phyloP scores from a whole-genome alignment of 176 grass and related monocot genomes.

The Calamus simplicifolius region DNA sequence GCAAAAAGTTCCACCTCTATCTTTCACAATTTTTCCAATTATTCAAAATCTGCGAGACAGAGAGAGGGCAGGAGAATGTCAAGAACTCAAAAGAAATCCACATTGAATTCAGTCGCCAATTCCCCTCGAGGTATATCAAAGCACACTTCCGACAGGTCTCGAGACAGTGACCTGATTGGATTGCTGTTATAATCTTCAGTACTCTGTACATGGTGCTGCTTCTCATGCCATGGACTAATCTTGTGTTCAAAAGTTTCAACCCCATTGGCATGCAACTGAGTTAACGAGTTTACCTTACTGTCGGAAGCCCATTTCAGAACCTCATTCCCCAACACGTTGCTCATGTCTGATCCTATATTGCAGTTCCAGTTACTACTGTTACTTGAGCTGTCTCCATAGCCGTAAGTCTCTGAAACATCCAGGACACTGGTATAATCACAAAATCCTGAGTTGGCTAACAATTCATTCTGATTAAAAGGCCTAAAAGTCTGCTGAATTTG shows the following conservation, averaged over 20 bases:
- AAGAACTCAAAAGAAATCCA: conserved; percentile 57
- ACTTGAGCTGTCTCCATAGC: conserved; percentile 70
- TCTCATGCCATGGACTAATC: conserved; percentile 42
- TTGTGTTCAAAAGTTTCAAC: conserved; percentile 48
- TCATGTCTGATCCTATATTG: conserved; percentile 30
- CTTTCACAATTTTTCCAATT: no score
- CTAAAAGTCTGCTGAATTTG: conserved; percentile 2
- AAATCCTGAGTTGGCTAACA: conserved; percentile 15
- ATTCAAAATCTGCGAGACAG: background rate
- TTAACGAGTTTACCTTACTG: conserved; percentile 36
- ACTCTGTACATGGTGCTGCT: conserved; percentile 29
- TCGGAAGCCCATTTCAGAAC: conserved; percentile 54
- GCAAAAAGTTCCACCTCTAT: no score
- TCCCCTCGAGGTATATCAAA: conserved; percentile 40
- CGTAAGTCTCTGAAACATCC: conserved; percentile 68
- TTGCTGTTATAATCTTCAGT: background rate
- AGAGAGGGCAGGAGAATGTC: conserved; percentile 17
- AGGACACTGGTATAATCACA: conserved; percentile 62
- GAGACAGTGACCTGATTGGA: no score
- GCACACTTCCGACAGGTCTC: conserved; percentile 5
- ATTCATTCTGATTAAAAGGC: conserved; percentile 12
- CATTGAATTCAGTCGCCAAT: conserved; percentile 50
- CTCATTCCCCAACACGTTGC: conserved; percentile 31
- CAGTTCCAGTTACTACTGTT: conserved; percentile 80
- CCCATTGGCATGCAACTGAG: conserved; percentile 33